phyloP scores from a whole-genome alignment of 2,329 filamentous ascomycete species.

The Helotiales sp. region DNA sequence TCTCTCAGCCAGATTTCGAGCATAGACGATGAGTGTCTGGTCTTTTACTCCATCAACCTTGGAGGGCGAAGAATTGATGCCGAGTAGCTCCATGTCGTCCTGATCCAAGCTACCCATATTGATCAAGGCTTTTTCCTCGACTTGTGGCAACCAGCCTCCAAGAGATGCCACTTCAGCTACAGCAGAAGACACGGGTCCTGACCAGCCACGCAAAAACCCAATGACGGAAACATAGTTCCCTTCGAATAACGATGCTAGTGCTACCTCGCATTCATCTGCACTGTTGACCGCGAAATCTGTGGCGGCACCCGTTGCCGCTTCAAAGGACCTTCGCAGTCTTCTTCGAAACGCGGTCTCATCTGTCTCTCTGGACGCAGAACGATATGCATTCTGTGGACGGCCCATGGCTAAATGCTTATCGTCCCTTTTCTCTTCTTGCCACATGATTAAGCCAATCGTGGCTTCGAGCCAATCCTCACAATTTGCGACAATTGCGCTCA shows the following conservation, averaged over 20 bases:
- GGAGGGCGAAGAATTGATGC: constrained; percentile 56
- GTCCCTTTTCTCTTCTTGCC: constrained; percentile 85
- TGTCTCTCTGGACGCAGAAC: constrained; percentile 41
- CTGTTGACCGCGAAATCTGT: constrained; percentile 78
- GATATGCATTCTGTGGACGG: constrained; percentile 25
- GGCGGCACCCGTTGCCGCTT: constrained; percentile 60
- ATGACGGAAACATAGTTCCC: constrained; percentile 77
- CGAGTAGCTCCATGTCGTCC: constrained; percentile 83
- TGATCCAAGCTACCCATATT: constrained; percentile 68
- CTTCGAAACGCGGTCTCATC: constrained; percentile 69
- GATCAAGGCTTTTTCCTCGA: constrained; percentile 52
- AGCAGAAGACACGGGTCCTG: constrained; percentile 73
- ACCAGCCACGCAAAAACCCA: constrained; percentile 75
- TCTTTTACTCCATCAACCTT: constrained; percentile 72
- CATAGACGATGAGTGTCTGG: constrained; percentile 74
- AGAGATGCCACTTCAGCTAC: constrained; percentile 83
- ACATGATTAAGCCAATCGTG: constrained; percentile 76
- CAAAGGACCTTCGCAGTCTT: constrained; percentile 70
- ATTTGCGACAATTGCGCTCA: constrained; percentile 71
- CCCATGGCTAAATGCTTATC: constrained; percentile 35
- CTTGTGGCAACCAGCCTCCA: constrained; percentile 75
- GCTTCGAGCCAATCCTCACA: constrained; percentile 94
- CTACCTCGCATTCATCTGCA: constrained; percentile 75
- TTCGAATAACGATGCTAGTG: constrained; percentile 78
- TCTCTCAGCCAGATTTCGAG: constrained; percentile 62